Conservation (phyloP, 2,329 filamentous ascomycete genomes). For the Phialophora verrucosa region DNA sequence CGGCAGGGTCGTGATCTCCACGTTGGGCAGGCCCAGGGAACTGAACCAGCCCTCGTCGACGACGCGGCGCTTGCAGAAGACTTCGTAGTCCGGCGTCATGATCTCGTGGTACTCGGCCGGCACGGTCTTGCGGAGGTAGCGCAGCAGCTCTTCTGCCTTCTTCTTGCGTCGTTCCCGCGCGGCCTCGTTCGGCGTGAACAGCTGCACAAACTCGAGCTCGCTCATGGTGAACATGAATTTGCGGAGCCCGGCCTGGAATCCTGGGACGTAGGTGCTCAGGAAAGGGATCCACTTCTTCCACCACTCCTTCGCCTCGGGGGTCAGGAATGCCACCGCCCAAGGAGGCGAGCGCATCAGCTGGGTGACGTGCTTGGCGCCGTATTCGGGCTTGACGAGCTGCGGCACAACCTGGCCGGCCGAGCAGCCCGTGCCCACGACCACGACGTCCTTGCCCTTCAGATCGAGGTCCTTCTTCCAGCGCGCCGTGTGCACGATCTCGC, state of each 20-base stretch:
- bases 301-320: slow-evolving; percentile 47
- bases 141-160: slow-evolving; percentile 53
- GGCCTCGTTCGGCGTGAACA: slow-evolving; percentile 54
- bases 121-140: slow-evolving; percentile 55
- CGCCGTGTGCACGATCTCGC: slow-evolving; percentile 63
- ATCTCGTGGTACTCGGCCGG: slow-evolving; percentile 67
- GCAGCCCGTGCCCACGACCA: slow-evolving; percentile 65
- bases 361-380: slow-evolving; percentile 61
- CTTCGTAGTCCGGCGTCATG: slow-evolving; percentile 65
- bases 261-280: slow-evolving; percentile 58
- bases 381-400: slow-evolving; percentile 52
- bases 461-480: slow-evolving; percentile 59
- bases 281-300: slow-evolving; percentile 57
- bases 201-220: slow-evolving; percentile 47
- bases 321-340: slow-evolving; percentile 56
- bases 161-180: slow-evolving; percentile 48
- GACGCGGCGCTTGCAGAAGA: slow-evolving; percentile 70
- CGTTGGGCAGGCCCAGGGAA: slow-evolving; percentile 58
- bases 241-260: slow-evolving; percentile 54
- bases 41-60: slow-evolving; percentile 63
- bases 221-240: slow-evolving; percentile 53
- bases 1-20: slow-evolving; percentile 60
- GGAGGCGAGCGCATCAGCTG: slow-evolving; percentile 65
- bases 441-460: slow-evolving; percentile 60
- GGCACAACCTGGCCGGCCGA: slow-evolving; percentile 64